These are phyloP conservation scores for Thermomucor indicae-seudaticae DNA, from an alignment of 371 early-diverging fungal species.

Conservation along the genomic window DNA sequence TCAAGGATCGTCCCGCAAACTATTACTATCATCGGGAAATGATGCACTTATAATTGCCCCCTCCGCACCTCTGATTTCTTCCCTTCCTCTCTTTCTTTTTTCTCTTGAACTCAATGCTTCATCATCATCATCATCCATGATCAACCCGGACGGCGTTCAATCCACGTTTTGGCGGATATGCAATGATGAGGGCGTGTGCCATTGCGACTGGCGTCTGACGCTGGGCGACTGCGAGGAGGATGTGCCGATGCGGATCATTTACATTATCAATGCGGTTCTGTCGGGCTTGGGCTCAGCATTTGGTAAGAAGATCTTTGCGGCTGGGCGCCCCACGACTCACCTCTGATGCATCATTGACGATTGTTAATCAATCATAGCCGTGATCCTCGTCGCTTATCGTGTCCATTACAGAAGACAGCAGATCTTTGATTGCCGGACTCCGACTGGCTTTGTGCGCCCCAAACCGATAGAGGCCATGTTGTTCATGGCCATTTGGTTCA, in stretches of 20 bases:
- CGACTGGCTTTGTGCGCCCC: conserved; percentile 25
- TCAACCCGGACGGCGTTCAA: conserved; percentile 6
- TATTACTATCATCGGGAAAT: too few species aligned
- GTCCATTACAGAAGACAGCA: conserved; percentile 12
- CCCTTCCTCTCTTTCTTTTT: conserved; percentile 1
- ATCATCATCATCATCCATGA: neutral
- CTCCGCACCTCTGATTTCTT: neutral
- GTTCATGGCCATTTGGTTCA: conserved; percentile 22
- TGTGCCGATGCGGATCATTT: conserved; percentile 17
- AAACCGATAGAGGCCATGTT: conserved; percentile 37
- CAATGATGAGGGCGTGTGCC: conserved; percentile 18
- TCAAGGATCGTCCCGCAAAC: too few species aligned
- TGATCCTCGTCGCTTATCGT: conserved; percentile 16
- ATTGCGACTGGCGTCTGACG: conserved; percentile 37
- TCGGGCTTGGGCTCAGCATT: conserved; percentile 15
- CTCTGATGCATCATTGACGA: neutral
- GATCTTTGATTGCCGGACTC: conserved; percentile 17
- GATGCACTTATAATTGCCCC: neutral
- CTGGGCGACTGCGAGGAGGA: conserved; percentile 21
- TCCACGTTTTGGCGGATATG: conserved; percentile 31
- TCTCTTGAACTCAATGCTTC: neutral
- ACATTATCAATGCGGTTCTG: conserved; percentile 16
- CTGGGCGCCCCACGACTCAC: neutral
- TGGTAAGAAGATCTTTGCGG: conserved; percentile 13
- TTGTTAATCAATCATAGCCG: conserved; percentile 3